phyloP scores from a whole-genome alignment of 1,139 yeast genomes.

The Nadsonia starkeyi-henricii region DNA sequence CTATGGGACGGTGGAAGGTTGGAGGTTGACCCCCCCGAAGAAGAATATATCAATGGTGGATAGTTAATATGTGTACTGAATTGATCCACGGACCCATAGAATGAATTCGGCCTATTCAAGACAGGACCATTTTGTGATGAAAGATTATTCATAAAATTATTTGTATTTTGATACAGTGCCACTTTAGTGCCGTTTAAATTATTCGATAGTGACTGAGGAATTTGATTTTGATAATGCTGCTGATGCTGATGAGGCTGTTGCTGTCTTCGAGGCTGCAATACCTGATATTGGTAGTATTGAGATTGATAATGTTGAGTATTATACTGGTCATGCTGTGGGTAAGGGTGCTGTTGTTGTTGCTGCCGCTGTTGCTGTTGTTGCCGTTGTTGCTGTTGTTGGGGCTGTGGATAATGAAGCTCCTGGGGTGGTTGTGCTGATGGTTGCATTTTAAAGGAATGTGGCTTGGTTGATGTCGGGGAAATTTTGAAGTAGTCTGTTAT shows the following conservation, averaged over 20 bases:
- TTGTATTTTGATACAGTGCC: too few relatives aligned
- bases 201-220: background rate
- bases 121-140: too few relatives aligned
- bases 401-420: background rate
- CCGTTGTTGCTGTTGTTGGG: too few relatives aligned
- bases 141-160: too few relatives aligned
- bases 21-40: constrained; percentile 1
- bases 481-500: constrained; percentile 32
- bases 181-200: too few relatives aligned
- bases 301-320: constrained; percentile 13
- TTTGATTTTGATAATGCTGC: constrained; percentile 1
- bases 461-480: constrained; percentile 8
- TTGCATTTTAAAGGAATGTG: background rate
- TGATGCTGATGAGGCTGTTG: constrained; percentile 38
- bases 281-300: constrained; percentile 34
- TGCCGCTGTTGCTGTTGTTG: too few relatives aligned
- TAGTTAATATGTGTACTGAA: constrained; percentile 1
- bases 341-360: too few relatives aligned
- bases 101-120: too few relatives aligned
- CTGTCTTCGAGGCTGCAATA: constrained; percentile 33
- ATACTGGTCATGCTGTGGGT: too few relatives aligned
- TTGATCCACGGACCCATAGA: background rate
- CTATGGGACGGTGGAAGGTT: constrained; percentile 1
- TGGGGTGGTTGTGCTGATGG: background rate
- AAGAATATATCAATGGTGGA: background rate